Evolutionary conservation across 305 asterid genomes (phyloP).

Genomic region (Rubia tinctorum): DNA sequence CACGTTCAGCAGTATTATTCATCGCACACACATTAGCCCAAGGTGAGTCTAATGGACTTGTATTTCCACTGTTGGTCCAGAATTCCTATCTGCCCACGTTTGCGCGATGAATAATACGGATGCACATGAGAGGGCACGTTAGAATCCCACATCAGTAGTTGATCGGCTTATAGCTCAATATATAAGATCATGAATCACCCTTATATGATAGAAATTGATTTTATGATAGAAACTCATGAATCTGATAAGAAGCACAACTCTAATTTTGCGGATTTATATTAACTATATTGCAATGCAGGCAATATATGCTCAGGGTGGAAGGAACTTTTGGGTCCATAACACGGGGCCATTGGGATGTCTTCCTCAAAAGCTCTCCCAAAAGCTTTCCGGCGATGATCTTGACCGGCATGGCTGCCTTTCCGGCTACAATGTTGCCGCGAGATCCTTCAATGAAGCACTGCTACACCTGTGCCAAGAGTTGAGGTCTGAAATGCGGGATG

Average conservation of each 20-base stretch:
- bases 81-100: too few species aligned
- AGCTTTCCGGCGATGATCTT: conserved; percentile 23
- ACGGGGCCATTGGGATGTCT: conserved; percentile 94
- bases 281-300: conserved; percentile 28
- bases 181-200: too few species aligned
- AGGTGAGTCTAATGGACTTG: too few species aligned
- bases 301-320: conserved; percentile 62
- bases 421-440: conserved; percentile 55
- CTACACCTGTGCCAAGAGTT: conserved; percentile 38
- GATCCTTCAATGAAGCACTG: conserved; percentile 65
- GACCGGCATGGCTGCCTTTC: conserved; percentile 73
- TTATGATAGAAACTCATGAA: too few species aligned
- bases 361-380: conserved; percentile 61
- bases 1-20: too few species aligned
- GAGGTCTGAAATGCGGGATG: conserved; percentile 57
- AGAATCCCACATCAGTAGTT: too few species aligned
- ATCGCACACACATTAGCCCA: too few species aligned
- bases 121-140: too few species aligned
- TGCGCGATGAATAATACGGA: too few species aligned
- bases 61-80: too few species aligned
- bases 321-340: conserved; percentile 86
- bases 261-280: background rate
- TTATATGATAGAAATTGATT: too few species aligned
- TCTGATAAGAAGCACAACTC: background rate
- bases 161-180: too few species aligned